These are phyloP conservation scores for Trametes meyenii DNA, from an alignment of 768 basidiomycete genomes.

Conservation along the genomic window DNA sequence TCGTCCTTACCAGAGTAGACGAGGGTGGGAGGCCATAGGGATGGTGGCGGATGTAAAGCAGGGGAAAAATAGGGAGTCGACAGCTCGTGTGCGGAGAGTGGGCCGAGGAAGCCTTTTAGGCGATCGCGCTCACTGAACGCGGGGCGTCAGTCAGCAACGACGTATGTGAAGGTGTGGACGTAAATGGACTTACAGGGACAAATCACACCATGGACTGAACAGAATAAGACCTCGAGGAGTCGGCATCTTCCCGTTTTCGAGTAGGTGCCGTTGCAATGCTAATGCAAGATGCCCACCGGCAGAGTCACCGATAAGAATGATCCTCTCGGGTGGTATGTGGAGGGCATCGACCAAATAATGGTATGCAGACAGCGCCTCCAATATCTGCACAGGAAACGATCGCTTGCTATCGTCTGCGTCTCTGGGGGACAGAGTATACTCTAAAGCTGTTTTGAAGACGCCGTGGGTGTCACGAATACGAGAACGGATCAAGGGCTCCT, in stretches of 20 bases:
- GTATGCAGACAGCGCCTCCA: slow-evolving; percentile 79
- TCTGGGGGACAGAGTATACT: slow-evolving; percentile 42
- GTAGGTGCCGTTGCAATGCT: slow-evolving; percentile 63
- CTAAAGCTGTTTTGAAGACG: slow-evolving; percentile 47
- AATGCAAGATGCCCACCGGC: slow-evolving; percentile 77
- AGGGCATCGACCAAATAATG: slow-evolving; percentile 62
- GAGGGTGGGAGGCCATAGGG: slow-evolving; percentile 16
- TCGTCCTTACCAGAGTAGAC: slow-evolving; percentile 13
- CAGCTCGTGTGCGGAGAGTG: not conserved
- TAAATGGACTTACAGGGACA: not conserved
- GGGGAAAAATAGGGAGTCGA: slow-evolving; percentile 15
- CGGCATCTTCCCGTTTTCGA: slow-evolving; percentile 42
- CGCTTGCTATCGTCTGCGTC: slow-evolving; percentile 30
- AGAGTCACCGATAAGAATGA: slow-evolving; percentile 74
- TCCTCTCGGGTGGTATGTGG: slow-evolving; percentile 58
- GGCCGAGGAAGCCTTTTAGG: not conserved
- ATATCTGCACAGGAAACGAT: slow-evolving; percentile 73
- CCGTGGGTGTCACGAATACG: slow-evolving; percentile 23
- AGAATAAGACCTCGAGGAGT: slow-evolving; percentile 12
- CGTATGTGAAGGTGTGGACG: too few species aligned
- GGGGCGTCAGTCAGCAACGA: not conserved
- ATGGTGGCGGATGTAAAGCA: slow-evolving; percentile 8
- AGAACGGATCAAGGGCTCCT: not conserved
- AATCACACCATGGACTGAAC: slow-evolving; percentile 22
- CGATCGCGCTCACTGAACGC: slow-evolving; percentile 5